Evolutionary conservation across 1,284 basidiomycete species (phyloP).

Genomic region (Leccinum pallidistipes): DNA sequence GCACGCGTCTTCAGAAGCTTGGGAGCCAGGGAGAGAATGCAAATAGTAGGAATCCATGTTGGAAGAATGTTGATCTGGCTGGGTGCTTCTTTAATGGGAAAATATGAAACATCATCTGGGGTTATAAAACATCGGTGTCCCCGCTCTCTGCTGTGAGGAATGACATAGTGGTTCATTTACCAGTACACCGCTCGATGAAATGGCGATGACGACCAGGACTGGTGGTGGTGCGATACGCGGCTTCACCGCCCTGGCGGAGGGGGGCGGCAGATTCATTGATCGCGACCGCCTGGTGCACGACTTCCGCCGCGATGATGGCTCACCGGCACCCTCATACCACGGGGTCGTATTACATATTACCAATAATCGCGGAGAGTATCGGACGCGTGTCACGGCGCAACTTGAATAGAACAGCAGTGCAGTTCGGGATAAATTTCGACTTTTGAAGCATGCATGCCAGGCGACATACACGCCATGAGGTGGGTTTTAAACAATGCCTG

Average conservation of each 20-base stretch:
- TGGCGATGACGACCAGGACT: conserved; percentile 27
- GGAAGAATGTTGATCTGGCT: conserved; percentile 14
- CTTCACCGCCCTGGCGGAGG: conserved; percentile 26
- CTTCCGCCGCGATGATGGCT: conserved; percentile 24
- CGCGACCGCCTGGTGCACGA: conserved; percentile 17
- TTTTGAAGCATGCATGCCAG: conserved; percentile 24
- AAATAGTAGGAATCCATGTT: conserved; percentile 19
- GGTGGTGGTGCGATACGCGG: conserved; percentile 23
- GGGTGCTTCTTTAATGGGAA: conserved; percentile 25
- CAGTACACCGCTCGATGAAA: conserved; percentile 20
- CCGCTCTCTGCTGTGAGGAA: conserved; percentile 15
- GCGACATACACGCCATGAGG: conserved; percentile 24
- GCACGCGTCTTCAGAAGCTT: conserved; percentile 3
- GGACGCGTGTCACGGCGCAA: conserved; percentile 27
- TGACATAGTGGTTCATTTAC: conserved; percentile 24
- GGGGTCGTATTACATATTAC: conserved; percentile 33
- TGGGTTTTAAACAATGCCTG: conserved; percentile 15
- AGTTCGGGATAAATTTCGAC: conserved; percentile 15
- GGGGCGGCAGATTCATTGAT: conserved; percentile 26
- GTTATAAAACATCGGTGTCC: conserved; percentile 25
- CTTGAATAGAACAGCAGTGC: conserved; percentile 19
- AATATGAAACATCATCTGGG: conserved; percentile 16
- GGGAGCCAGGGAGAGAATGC: conserved; percentile 7
- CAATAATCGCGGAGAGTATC: conserved; percentile 24
- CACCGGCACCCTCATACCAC: conserved; percentile 14